phyloP scores from a whole-genome alignment of 208 protist genomes.

The Leishmania arabica region DNA sequence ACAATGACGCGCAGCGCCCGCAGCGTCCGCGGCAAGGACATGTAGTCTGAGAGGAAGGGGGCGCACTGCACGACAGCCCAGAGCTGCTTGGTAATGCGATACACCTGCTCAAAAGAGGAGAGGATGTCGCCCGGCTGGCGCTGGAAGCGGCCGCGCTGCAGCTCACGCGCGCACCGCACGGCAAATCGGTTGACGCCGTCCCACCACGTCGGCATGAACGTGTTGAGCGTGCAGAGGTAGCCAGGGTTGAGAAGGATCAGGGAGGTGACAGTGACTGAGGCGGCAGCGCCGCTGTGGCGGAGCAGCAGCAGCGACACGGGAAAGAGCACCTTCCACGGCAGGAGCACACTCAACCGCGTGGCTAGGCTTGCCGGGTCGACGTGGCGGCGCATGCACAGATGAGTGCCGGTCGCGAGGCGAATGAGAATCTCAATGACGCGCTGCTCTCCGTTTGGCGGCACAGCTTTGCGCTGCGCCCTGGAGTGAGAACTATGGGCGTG shows the following conservation, averaged over 20 bases:
- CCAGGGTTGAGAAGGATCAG: slow-evolving; percentile 61
- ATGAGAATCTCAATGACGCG: slow-evolving; percentile 52
- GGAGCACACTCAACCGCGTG: slow-evolving; percentile 37
- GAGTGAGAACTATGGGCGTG: slow-evolving; percentile 67
- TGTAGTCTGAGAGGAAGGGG: slow-evolving; percentile 81
- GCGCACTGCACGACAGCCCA: slow-evolving; percentile 74
- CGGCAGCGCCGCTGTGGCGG: slow-evolving; percentile 53
- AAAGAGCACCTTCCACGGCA: slow-evolving; percentile 55
- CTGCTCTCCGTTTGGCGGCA: slow-evolving; percentile 45
- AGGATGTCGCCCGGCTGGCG: slow-evolving; percentile 79
- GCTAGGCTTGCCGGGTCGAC: slow-evolving; percentile 50
- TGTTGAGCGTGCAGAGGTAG: slow-evolving; percentile 55
- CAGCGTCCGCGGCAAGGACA: slow-evolving; percentile 50
- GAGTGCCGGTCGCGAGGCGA: slow-evolving; percentile 57
- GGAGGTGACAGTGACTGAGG: slow-evolving; percentile 62
- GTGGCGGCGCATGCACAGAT: slow-evolving; percentile 30
- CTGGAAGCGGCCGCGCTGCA: slow-evolving; percentile 79
- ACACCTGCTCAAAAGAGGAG: slow-evolving; percentile 71
- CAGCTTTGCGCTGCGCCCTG: slow-evolving; percentile 31
- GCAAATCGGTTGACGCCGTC: slow-evolving; percentile 58
- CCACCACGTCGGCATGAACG: slow-evolving; percentile 55
- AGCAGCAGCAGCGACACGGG: slow-evolving; percentile 54
- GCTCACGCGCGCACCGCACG: slow-evolving; percentile 57
- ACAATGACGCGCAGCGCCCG: slow-evolving; percentile 72
- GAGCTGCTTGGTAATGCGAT: slow-evolving; percentile 71